Conservation (phyloP, 2,329 filamentous ascomycete species). For the Beauveria sp. region DNA sequence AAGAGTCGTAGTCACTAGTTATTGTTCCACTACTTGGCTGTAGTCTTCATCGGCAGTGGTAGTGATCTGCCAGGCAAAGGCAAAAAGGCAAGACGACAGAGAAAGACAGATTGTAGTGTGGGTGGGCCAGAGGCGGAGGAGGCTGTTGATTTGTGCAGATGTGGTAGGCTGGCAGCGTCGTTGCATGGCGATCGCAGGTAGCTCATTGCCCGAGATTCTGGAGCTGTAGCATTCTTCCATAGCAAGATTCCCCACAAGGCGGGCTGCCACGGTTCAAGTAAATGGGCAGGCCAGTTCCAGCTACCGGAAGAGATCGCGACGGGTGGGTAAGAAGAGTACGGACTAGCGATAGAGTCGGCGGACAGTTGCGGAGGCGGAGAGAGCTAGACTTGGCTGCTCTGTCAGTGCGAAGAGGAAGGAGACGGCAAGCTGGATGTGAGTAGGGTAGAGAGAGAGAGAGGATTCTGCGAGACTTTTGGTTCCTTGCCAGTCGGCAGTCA, state of each 20-base stretch:
- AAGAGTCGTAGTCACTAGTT: background rate
- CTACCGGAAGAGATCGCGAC: conserved; percentile 8
- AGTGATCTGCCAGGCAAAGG: background rate
- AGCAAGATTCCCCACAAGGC: background rate
- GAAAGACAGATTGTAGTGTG: conserved; percentile 9
- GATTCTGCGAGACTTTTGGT: background rate
- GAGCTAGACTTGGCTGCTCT: background rate
- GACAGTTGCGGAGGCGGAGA: conserved; percentile 8
- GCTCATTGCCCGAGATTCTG: background rate
- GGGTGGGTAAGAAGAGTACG: background rate
- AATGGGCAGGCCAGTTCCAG: background rate
- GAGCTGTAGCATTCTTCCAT: background rate
- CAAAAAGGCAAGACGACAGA: background rate
- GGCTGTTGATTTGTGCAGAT: background rate
- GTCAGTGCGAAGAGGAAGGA: background rate
- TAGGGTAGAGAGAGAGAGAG: background rate
- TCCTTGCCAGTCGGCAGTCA: background rate
- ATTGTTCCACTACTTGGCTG: background rate
- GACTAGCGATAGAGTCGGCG: background rate
- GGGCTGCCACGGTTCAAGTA: conserved; percentile 7
- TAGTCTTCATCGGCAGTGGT: background rate
- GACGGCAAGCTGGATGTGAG: background rate
- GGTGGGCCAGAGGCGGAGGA: conserved; percentile 10
- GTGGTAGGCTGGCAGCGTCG: conserved; percentile 1
- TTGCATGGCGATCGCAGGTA: conserved; percentile 3